Evolutionary conservation across 208 protist genomes (phyloP), one percentile per base, ranked within the genome.

Genomic region (Lotmaria passim): DNA sequence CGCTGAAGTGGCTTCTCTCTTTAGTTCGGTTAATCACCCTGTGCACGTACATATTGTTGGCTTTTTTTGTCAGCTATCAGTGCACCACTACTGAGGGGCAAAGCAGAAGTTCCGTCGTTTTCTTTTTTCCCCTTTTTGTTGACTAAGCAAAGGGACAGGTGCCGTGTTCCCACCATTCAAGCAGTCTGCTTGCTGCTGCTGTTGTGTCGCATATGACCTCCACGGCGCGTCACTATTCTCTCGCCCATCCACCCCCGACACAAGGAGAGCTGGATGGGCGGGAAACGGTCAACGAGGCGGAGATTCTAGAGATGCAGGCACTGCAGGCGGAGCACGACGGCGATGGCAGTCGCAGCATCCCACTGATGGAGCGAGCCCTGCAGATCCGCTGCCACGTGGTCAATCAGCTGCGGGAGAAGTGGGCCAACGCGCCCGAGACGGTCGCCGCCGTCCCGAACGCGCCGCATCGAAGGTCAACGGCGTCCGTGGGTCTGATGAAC

Each of bases 341-440:
- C 12, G 79, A 89, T 8, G 65, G 90, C 19, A 63, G 71, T 21
- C 76, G 83, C n/a, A 78, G 65, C 60, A 72, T 94, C 19, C 79
- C 87, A 71, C 78, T 93, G 14, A 89, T 94, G 88, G 85, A 94
- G 73, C 87, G 82, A 14, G 88, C 88, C 0, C 57, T 96, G 36
- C 89, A 92, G 72, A 85, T 94, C 28, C 91, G 87, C 39, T 83
- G 79, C 68, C 64, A 78, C 12, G 62, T 79, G 43, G 55, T 78
- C 12, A 53, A 50, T 39, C 50, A 67, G 33, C 68, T 83, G 28
- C 66, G 55, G 24, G 82, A 81, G 30, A 53, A 57, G 33, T 73
- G 61, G 53, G 15, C 57, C n/a, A 58, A 11, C 52, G 39, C 52
- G 10, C 24, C 60, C 7, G 57, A 63, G 3, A 34, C 50, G 14